A percentile compares a stretch with the other conserved stretches of the same genome.
phyloP scores from a whole-genome alignment of 2,329 filamentous ascomycete genomes.

The Acrocalymma vagum region DNA sequence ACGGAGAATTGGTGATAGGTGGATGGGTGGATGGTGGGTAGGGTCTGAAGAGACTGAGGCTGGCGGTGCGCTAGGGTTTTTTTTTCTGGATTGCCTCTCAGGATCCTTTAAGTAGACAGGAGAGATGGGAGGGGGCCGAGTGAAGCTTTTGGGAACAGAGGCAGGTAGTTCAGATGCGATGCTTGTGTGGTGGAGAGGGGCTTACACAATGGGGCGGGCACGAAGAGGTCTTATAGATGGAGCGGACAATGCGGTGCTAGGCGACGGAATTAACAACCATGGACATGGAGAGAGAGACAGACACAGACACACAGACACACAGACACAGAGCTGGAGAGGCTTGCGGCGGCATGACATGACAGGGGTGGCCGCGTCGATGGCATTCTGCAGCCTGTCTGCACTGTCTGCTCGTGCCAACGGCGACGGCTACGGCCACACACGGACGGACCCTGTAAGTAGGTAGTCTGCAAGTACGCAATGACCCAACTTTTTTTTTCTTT shows the following conservation, averaged over 20 bases:
- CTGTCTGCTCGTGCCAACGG: constrained; percentile 34
- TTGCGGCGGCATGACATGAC: constrained; percentile 25
- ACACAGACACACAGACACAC: too few species aligned
- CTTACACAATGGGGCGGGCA: constrained; percentile 41
- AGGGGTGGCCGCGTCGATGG: constrained; percentile 26
- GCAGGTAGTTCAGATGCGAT: too few species aligned
- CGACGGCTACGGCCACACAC: constrained; percentile 27
- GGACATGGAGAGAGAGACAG: too few species aligned
- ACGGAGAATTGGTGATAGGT: constrained; percentile 12
- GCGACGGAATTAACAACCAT: constrained; percentile 32
- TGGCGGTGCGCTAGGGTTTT: too few species aligned
- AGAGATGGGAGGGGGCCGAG: too few species aligned
- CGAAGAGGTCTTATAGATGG: constrained; percentile 45
- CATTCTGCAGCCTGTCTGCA: too few species aligned
- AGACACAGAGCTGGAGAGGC: constrained; percentile 26
- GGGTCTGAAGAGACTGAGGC: too few species aligned
- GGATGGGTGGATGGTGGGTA: background rate
- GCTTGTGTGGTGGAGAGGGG: constrained; percentile 34
- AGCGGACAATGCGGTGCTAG: constrained; percentile 23
- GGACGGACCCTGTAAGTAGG: constrained; percentile 23
- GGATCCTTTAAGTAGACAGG: background rate
- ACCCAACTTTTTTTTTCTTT: constrained; percentile 23
- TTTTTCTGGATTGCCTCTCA: too few species aligned
- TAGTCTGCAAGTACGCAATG: constrained; percentile 23
- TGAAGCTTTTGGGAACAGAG: too few species aligned